Percentiles rank a stretch among this genome's conserved stretches.
Evolutionary conservation across 306 rosid genomes (phyloP).

Genomic region (Cucurbita pepo): DNA sequence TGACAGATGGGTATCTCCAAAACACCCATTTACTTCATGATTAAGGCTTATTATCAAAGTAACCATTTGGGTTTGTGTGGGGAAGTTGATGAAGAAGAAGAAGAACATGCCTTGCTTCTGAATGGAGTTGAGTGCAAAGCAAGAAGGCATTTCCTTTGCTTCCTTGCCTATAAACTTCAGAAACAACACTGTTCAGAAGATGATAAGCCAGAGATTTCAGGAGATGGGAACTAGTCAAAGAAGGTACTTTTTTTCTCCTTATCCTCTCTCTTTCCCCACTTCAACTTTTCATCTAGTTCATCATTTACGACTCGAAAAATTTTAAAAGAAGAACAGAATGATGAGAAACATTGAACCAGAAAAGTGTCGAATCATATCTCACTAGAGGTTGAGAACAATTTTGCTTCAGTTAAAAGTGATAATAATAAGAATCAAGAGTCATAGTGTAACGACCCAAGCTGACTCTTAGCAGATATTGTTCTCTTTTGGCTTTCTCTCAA

Average conservation of each 20-base stretch:
- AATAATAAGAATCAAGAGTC: no score
- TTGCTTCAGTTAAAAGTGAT: not conserved
- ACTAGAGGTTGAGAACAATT: not conserved
- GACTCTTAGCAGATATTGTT: no score
- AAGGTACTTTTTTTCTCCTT: not conserved
- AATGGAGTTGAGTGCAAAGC: conserved; percentile 20
- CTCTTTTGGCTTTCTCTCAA: no score
- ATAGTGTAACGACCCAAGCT: no score
- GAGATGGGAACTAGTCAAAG: conserved; percentile 2
- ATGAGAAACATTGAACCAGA: not conserved
- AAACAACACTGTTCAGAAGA: not conserved
- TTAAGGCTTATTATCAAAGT: not conserved
- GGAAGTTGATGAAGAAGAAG: not conserved
- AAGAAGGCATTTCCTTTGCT: conserved; percentile 30
- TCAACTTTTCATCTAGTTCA: not conserved
- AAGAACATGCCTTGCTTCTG: conserved; percentile 38
- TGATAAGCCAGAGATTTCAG: not conserved
- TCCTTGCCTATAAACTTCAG: conserved; percentile 8
- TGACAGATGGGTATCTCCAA: not conserved
- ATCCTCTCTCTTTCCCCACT: not conserved
- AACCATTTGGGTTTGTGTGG: not conserved
- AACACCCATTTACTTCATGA: not conserved
- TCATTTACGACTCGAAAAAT: not conserved
- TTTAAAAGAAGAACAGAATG: not conserved
- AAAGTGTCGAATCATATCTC: not conserved